Conservation (phyloP, 2,329 filamentous ascomycete genomes). For the Hypoxylon sp. region DNA sequence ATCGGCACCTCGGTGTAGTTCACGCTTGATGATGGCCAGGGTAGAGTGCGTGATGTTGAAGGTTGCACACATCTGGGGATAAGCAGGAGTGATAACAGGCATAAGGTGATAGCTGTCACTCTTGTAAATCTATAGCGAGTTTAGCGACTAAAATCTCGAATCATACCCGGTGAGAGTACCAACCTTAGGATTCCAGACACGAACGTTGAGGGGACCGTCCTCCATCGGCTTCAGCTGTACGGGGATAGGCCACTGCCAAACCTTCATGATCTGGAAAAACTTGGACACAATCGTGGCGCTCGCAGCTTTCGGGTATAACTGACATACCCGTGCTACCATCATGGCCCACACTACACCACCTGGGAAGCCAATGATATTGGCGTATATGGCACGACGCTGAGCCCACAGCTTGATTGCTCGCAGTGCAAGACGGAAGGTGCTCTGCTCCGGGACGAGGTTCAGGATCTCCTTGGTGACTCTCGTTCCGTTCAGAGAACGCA, state of each 20-base stretch:
- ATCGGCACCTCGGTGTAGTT: constrained; percentile 78
- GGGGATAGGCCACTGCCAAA: constrained; percentile 95
- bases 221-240: constrained; percentile 89
- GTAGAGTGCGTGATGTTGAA: constrained; percentile 92
- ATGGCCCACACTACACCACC: constrained; percentile 98
- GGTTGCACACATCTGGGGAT: constrained; percentile 97
- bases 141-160: constrained; percentile 31
- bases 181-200: constrained; percentile 94
- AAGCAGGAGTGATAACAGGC: constrained; percentile 97
- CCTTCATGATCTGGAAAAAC: constrained; percentile 90
- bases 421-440: constrained; percentile 87
- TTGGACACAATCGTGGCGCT: constrained; percentile 89
- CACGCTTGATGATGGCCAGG: constrained; percentile 81
- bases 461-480: constrained; percentile 94
- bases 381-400: constrained; percentile 89
- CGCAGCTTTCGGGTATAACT: constrained; percentile 92
- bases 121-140: constrained; percentile 69
- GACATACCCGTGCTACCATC: constrained; percentile 93
- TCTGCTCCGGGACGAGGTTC: constrained; percentile 84
- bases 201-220: constrained; percentile 78
- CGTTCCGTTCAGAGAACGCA: constrained; percentile 91
- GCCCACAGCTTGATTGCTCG: constrained; percentile 97
- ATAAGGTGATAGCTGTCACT: constrained; percentile 88
- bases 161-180: constrained; percentile 28
- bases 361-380: constrained; percentile 95